A percentile compares a stretch with the other conserved stretches of the same genome.
Conservation (phyloP, 495 filamentous ascomycete genomes). For the Neurospora discreta region DNA sequence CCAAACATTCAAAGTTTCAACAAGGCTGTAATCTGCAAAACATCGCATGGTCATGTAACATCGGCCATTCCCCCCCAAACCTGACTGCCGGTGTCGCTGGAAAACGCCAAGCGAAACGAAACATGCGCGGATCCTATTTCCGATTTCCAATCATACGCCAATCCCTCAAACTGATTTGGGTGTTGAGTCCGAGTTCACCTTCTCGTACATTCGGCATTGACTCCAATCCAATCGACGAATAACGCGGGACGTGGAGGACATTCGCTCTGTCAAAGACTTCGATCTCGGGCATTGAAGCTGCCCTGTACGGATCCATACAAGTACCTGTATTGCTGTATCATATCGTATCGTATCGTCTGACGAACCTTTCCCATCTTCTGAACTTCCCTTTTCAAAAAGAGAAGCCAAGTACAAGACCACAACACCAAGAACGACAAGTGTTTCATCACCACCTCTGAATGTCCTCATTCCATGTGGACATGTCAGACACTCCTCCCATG, state of each 20-base stretch:
- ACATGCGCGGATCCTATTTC: not conserved
- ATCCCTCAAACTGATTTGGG: not conserved
- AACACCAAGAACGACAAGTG: not conserved
- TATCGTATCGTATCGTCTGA: not conserved
- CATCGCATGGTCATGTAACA: not conserved
- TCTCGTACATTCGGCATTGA: no score
- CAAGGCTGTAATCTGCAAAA: not conserved
- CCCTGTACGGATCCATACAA: not conserved
- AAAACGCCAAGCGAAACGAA: not conserved
- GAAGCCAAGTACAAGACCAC: not conserved
- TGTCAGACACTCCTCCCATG: conserved; percentile 1
- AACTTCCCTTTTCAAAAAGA: not conserved
- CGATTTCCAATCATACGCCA: not conserved
- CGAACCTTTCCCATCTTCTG: not conserved
- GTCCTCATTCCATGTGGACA: not conserved
- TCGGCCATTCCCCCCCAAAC: not conserved
- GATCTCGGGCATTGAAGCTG: no score
- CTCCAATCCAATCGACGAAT: no score
- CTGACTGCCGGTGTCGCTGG: not conserved
- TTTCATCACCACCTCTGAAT: not conserved
- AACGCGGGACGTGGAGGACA: no score
- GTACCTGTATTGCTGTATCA: not conserved
- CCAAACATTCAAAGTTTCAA: not conserved
- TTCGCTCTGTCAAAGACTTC: no score
- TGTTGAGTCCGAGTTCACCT: not conserved